phyloP scores from a whole-genome alignment of 495 filamentous ascomycete species.

The Durotheca rogersii region DNA sequence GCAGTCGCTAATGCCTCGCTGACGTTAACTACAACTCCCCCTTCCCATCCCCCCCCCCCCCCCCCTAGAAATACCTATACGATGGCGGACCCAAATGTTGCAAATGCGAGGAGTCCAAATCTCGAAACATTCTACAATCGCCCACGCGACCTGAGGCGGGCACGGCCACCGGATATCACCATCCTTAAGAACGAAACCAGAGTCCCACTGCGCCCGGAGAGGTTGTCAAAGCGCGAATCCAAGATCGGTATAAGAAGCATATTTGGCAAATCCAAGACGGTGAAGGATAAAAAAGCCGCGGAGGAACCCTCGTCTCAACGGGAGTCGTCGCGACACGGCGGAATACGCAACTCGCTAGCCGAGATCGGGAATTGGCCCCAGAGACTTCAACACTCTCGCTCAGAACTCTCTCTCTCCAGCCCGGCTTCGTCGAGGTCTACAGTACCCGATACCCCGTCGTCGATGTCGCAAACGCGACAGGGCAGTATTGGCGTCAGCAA shows the following conservation, averaged over 20 bases:
- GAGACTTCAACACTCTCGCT: slow-evolving; percentile 40
- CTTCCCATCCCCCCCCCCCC: background rate
- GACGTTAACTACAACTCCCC: slow-evolving; percentile 1
- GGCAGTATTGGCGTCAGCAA: slow-evolving; percentile 9
- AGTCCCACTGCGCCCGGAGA: slow-evolving; percentile 26
- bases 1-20: background rate
- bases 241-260: slow-evolving; percentile 52
- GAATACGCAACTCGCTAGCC: slow-evolving; percentile 46
- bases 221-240: slow-evolving; percentile 42
- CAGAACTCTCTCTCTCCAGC: slow-evolving; percentile 40
- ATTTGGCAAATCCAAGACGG: slow-evolving; percentile 43
- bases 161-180: slow-evolving; percentile 28
- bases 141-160: slow-evolving; percentile 26
- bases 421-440: slow-evolving; percentile 10
- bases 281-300: slow-evolving; percentile 29
- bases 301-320: slow-evolving; percentile 28
- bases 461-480: slow-evolving; percentile 8
- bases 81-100: slow-evolving; percentile 15
- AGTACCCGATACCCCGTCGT: background rate
- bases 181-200: slow-evolving; percentile 22
- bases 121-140: slow-evolving; percentile 28
- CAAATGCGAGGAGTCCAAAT: slow-evolving; percentile 12
- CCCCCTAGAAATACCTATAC: slow-evolving; percentile 3
- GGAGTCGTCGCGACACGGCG: slow-evolving; percentile 31
- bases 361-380: slow-evolving; percentile 48